phyloP scores from a whole-genome alignment of 176 grass and related monocot species.

The Musa troglodytarum region DNA sequence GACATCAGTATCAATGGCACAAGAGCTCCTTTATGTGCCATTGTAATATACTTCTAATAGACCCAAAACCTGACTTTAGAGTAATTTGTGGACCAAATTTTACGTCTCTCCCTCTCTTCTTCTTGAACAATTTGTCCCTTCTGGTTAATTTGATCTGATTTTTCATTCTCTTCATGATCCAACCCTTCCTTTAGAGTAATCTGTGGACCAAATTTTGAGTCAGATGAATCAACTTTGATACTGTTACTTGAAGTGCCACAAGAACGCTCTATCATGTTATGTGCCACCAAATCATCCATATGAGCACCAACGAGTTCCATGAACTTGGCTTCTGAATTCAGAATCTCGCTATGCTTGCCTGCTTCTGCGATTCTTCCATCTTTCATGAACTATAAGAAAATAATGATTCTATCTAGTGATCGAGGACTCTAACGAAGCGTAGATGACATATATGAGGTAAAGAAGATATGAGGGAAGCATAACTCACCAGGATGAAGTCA shows the following conservation, averaged over 20 bases:
- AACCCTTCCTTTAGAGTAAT: slow-evolving; percentile 20
- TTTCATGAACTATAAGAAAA: slow-evolving; percentile 26
- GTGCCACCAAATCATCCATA: slow-evolving; percentile 37
- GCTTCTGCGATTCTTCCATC: slow-evolving; percentile 58
- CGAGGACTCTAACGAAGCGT: background rate
- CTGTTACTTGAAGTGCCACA: background rate
- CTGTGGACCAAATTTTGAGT: slow-evolving; percentile 4
- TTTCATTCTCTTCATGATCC: slow-evolving; percentile 23
- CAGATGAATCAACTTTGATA: background rate
- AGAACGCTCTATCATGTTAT: slow-evolving; percentile 24
- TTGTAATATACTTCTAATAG: slow-evolving; percentile 83
- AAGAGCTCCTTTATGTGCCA: slow-evolving; percentile 69
- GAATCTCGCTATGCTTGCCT: slow-evolving; percentile 60
- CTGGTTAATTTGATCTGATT: slow-evolving; percentile 28
- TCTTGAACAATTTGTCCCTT: slow-evolving; percentile 66
- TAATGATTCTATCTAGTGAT: background rate
- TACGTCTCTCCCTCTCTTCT: slow-evolving; percentile 82
- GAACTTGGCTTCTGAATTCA: slow-evolving; percentile 56
- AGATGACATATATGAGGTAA: background rate
- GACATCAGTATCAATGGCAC: slow-evolving; percentile 56
- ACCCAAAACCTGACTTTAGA: slow-evolving; percentile 57
- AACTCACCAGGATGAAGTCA: slow-evolving; percentile 78
- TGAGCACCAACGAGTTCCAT: slow-evolving; percentile 75
- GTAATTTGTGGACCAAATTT: too few relatives aligned
- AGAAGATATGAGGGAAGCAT: background rate